A percentile compares a stretch with the other conserved stretches of the same genome.
Conservation (phyloP, 2,329 filamentous ascomycete genomes). For the Seiridium cupressi region DNA sequence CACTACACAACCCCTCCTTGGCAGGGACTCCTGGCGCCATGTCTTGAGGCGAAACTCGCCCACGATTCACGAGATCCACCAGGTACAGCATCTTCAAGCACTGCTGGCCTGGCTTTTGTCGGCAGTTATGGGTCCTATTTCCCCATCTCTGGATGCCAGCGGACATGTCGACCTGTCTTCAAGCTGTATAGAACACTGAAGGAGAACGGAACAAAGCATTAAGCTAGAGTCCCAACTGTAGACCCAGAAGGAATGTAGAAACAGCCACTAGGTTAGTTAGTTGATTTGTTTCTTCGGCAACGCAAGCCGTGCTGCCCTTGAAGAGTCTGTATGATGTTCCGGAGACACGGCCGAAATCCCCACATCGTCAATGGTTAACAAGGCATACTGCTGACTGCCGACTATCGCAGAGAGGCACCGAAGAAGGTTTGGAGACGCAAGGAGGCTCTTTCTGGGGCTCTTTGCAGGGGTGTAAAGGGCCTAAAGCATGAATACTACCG, state of each 20-base stretch:
- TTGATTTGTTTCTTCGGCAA: conserved; percentile 2
- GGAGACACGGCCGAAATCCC: not conserved
- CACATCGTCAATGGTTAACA: not conserved
- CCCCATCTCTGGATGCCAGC: no score
- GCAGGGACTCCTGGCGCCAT: not conserved
- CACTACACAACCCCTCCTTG: not conserved
- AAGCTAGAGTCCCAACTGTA: not conserved
- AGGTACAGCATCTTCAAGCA: not conserved
- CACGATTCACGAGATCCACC: not conserved
- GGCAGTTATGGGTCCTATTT: no score
- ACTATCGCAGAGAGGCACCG: no score
- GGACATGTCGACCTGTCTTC: no score
- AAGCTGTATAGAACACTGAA: no score
- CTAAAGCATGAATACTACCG: not conserved
- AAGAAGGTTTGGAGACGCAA: not conserved
- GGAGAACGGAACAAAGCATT: no score
- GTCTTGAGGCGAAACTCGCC: not conserved
- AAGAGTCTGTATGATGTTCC: conserved; percentile 1
- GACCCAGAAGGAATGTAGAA: no score
- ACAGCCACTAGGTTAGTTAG: not conserved
- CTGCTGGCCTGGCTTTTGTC: no score
- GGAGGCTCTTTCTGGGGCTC: not conserved
- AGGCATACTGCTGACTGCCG: no score
- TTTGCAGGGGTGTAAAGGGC: not conserved
- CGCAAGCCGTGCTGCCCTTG: not conserved